These are phyloP conservation scores for Vaccinium vitisidaea DNA, from an alignment of 148 eudicot genomes.

Conservation along the genomic window DNA sequence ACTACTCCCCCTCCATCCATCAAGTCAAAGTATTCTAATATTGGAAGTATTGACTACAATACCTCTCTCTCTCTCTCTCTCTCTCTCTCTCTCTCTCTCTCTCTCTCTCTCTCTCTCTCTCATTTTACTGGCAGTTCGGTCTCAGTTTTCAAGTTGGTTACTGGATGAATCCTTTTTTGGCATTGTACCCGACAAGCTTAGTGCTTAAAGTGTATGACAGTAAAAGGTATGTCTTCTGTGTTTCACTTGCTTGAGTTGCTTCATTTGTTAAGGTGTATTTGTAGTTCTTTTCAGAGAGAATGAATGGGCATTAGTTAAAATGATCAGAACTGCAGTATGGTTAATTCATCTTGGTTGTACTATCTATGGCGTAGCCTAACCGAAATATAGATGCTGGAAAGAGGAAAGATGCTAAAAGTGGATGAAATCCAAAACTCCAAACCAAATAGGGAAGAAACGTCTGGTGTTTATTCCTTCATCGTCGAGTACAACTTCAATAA, in stretches of 20 bases:
- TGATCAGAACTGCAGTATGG: not conserved
- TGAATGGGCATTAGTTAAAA: not conserved
- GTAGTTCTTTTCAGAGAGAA: not conserved
- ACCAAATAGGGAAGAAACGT: too few relatives aligned
- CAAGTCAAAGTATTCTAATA: not conserved
- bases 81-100: not conserved
- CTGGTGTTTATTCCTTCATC: too few relatives aligned
- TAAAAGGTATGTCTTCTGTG: not conserved
- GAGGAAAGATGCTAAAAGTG: too few relatives aligned
- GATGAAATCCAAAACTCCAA: too few relatives aligned
- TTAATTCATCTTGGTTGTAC: not conserved
- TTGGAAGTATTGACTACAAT: not conserved
- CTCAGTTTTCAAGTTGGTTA: not conserved
- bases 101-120: too few relatives aligned
- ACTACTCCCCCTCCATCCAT: not conserved
- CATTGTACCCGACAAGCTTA: not conserved
- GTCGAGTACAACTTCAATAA: too few relatives aligned
- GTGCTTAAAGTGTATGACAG: not conserved
- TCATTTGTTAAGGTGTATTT: not conserved
- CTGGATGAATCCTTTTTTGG: not conserved
- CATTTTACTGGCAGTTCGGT: not conserved
- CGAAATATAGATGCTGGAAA: not conserved
- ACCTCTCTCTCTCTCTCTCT: not conserved
- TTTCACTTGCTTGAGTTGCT: not conserved
- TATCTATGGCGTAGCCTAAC: not conserved